Percentiles rank a stretch among this genome's conserved stretches.
Evolutionary conservation across 306 rosid genomes (phyloP).

Genomic region (Glycine soja): DNA sequence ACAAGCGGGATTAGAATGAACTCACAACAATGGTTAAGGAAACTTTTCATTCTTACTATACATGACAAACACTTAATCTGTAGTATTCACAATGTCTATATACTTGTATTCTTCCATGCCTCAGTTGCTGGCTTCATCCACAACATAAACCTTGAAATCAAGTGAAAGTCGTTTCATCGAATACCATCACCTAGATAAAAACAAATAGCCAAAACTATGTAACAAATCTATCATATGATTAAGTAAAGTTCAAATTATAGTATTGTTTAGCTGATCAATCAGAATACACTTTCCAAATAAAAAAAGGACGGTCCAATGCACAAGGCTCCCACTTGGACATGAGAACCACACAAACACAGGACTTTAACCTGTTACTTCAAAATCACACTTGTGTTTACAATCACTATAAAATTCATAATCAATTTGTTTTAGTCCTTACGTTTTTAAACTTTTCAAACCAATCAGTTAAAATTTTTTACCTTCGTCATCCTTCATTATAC

Average conservation of each 20-base stretch:
- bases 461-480: too few species aligned
- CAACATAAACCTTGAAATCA: slow-evolving; percentile 54
- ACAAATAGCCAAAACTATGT: slow-evolving; percentile 24
- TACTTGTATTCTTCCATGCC: slow-evolving; percentile 46
- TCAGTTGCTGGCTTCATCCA: slow-evolving; percentile 61
- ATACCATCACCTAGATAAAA: slow-evolving; percentile 75
- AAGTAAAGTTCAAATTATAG: neutral
- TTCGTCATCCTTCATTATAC: too few species aligned
- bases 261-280: neutral
- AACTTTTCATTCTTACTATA: slow-evolving; percentile 57
- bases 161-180: slow-evolving; percentile 79
- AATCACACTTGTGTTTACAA: too few species aligned
- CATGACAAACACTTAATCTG: slow-evolving; percentile 54
- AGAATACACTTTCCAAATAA: too few species aligned
- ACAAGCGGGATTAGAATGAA: slow-evolving; percentile 36
- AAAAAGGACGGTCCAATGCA: neutral
- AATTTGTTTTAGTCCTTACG: too few species aligned
- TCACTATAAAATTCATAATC: too few species aligned
- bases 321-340: neutral
- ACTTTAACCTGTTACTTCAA: too few species aligned
- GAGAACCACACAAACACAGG: too few species aligned
- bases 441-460: too few species aligned
- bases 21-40: slow-evolving; percentile 56
- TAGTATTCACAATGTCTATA: slow-evolving; percentile 61
- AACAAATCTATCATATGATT: slow-evolving; percentile 11